phyloP scores from a whole-genome alignment of 2,329 filamentous ascomycete genomes.

The Colletotrichum abscissum region DNA sequence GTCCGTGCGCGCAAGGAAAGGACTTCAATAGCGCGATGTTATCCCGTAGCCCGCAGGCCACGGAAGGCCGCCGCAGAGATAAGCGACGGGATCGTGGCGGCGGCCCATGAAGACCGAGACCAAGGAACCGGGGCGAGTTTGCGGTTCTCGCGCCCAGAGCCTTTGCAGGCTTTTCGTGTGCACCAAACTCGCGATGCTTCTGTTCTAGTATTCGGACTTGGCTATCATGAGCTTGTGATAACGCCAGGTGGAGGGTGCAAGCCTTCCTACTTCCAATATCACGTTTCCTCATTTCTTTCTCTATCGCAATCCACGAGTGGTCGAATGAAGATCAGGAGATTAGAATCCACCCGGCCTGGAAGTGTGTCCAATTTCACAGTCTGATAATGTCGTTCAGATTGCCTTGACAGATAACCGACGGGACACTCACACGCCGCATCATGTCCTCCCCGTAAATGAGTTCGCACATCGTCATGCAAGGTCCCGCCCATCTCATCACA shows the following conservation, averaged over 20 bases:
- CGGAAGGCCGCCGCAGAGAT: slow-evolving; percentile 2
- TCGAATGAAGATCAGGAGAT: background rate
- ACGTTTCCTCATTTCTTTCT: background rate
- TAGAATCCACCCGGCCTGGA: background rate
- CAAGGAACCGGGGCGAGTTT: background rate
- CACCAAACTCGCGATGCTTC: background rate
- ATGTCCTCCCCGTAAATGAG: background rate
- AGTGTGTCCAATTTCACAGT: background rate
- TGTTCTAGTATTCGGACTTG: background rate
- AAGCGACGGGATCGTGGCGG: slow-evolving; percentile 14
- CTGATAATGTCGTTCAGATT: background rate
- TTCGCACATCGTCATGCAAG: background rate
- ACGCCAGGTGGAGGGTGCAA: background rate
- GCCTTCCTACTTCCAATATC: background rate
- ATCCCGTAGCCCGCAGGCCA: too few species aligned
- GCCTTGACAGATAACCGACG: background rate
- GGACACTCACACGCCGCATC: background rate
- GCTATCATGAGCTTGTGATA: background rate
- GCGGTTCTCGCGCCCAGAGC: background rate
- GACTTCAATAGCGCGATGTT: too few species aligned
- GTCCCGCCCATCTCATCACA: slow-evolving; percentile 19
- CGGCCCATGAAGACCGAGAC: background rate
- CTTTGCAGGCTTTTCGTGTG: background rate
- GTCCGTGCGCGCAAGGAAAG: too few species aligned
- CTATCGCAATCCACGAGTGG: background rate